Evolutionary conservation across 192 early-diverging fungal species (phyloP).

Genomic region (Linnemannia schmuckeri): DNA sequence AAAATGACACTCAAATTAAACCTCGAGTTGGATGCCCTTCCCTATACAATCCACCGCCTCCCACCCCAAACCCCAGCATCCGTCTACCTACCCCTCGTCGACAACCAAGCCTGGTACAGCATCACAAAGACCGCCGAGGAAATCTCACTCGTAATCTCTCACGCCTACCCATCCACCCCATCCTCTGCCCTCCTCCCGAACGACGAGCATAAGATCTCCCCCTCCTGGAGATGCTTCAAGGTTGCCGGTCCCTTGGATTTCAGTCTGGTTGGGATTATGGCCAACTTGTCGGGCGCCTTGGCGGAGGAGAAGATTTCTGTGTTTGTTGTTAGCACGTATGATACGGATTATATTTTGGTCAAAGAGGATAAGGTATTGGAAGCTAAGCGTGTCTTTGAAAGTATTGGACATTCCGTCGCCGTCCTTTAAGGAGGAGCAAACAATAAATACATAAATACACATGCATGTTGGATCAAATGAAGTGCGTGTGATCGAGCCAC

Average conservation of each 20-base stretch:
- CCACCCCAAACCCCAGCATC: conserved; percentile 36
- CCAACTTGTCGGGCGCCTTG: conserved; percentile 63
- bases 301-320: conserved; percentile 69
- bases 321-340: conserved; percentile 78
- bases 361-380: conserved; percentile 61
- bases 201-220: conserved; percentile 50
- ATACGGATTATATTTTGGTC: conserved; percentile 82
- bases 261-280: conserved; percentile 74
- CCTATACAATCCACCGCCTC: conserved; percentile 51
- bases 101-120: conserved; percentile 59
- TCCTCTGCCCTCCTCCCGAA: conserved; percentile 14
- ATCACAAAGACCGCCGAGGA: conserved; percentile 62
- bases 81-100: conserved; percentile 33
- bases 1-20: conserved; percentile 31
- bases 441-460: not conserved
- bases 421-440: conserved; percentile 7
- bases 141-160: conserved; percentile 58
- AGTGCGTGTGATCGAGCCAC: too few relatives aligned
- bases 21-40: conserved; percentile 25
- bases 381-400: conserved; percentile 39
- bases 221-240: conserved; percentile 64
- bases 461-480: not conserved
- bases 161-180: conserved; percentile 24
- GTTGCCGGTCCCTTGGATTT: conserved; percentile 78
- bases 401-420: conserved; percentile 43